Conservation (phyloP, 345 rosid genomes). For the Aethionema arabicum region DNA sequence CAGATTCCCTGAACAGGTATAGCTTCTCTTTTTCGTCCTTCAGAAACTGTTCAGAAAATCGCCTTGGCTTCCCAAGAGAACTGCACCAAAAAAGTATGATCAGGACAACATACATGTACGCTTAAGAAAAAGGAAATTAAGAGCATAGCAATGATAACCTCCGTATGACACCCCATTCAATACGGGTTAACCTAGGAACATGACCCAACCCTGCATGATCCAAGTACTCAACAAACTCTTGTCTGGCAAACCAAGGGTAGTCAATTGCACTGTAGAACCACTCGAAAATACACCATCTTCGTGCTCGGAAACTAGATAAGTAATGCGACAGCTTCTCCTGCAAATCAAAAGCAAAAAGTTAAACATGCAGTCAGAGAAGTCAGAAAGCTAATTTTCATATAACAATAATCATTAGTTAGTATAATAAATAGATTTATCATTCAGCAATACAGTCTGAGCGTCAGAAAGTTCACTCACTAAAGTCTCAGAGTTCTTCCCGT, state of each 20-base stretch:
- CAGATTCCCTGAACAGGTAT: constrained; percentile 67
- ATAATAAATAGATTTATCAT: constrained; percentile 33
- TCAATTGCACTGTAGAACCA: constrained; percentile 86
- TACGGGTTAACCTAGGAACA: constrained; percentile 77
- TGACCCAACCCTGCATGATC: constrained; percentile 86
- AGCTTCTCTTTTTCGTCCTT: constrained; percentile 85
- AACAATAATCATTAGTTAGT: constrained; percentile 42
- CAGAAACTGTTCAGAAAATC: constrained; percentile 73
- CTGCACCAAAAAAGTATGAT: constrained; percentile 42
- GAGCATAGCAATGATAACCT: constrained; percentile 44
- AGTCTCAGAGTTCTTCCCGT: constrained; percentile 37
- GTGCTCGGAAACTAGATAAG: constrained; percentile 51
- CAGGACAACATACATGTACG: constrained; percentile 18
- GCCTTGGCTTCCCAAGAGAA: constrained; percentile 82
- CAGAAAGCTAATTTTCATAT: constrained; percentile 31
- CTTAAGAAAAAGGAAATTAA: neutral
- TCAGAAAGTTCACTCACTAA: constrained; percentile 41
- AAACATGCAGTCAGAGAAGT: constrained; percentile 24
- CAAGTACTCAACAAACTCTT: constrained; percentile 83
- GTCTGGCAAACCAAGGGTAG: constrained; percentile 88
- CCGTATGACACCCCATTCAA: constrained; percentile 91
- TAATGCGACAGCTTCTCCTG: constrained; percentile 67
- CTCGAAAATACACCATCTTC: constrained; percentile 73
- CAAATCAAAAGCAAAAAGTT: constrained; percentile 22
- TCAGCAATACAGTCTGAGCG: constrained; percentile 32